Base-by-base conservation (phyloP, 192 early-diverging fungal genomes). In the Pecoramyces ruminantium region DNA sequence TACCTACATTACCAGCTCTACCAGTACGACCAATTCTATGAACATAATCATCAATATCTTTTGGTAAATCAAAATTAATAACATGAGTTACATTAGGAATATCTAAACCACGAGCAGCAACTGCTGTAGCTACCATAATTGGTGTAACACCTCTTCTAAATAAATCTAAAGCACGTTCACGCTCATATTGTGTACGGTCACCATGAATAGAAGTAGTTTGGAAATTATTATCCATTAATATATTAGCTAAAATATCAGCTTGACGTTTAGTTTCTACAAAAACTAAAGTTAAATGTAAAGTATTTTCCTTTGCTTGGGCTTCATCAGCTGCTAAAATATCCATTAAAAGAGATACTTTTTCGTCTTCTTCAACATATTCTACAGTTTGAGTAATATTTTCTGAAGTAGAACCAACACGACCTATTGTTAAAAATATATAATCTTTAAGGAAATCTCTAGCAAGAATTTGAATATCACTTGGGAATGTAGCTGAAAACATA, bases 1-100 rank as follows among this genome's bases (percentile, higher is more conserved):
- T 87, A 80, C 96, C 97, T 30, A 90, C 92, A 90, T 97, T 97
- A 82, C 96, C 96, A 79, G 96, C 97, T 90, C 97, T 93, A 81
- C 97, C 96, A 51, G 96, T 98, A 92, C 96, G 95, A 83, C 97
- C 97, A 83, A 97, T 96, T 84, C 97, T 93, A 88, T 98, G 97
- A n/a, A 98, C 95, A 88, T 96, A 98, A 84, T 99, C 97, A 85
- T 98, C 96, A 83, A 94, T 92, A 83, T 98, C 96, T 17, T 92
- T 95, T 29, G 97, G 96, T 83, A 99, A 89, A 82, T 99, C 97
- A 87, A 93, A 98, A 86, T 95, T 95, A 86, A 99, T 89, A 34
- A 98, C 96, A 79, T 96, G 87, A 0, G 92, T 91, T 9, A 99
- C 97, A 84, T 92, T 92, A 16, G 96, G 51, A 67, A 67, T 67